phyloP scores from a whole-genome alignment of 441 rosid genomes.

The Populus hybrid region DNA sequence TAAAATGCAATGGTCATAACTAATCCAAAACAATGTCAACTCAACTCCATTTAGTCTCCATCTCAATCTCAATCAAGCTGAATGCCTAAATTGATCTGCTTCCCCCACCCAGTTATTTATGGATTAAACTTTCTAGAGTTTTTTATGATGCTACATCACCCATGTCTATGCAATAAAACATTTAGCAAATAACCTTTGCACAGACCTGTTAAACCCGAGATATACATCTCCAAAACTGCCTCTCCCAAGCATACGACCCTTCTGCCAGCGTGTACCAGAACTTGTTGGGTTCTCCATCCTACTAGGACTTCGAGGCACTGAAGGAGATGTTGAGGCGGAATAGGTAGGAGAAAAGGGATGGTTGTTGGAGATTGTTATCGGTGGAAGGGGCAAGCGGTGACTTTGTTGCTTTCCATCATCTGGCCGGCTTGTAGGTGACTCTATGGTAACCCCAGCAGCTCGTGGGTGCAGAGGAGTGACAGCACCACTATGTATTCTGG shows the following conservation, averaged over 20 bases:
- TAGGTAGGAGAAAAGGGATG: slow-evolving; percentile 68
- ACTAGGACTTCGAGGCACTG: slow-evolving; percentile 82
- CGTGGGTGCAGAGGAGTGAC: slow-evolving; percentile 87
- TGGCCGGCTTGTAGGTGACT: slow-evolving; percentile 56
- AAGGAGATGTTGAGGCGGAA: slow-evolving; percentile 77
- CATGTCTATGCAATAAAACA: background rate
- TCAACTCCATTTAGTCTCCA: background rate
- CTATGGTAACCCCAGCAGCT: slow-evolving; percentile 56
- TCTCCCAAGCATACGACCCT: slow-evolving; percentile 73
- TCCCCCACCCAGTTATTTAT: background rate
- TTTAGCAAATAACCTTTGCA: background rate
- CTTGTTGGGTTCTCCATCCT: slow-evolving; percentile 64
- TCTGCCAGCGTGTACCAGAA: slow-evolving; percentile 81
- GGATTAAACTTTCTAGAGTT: background rate
- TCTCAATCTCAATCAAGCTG: background rate
- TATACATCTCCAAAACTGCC: slow-evolving; percentile 91
- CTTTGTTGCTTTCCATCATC: slow-evolving; percentile 71
- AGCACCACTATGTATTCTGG: slow-evolving; percentile 87
- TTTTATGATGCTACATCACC: background rate
- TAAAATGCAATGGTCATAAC: background rate
- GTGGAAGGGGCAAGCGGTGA: slow-evolving; percentile 86
- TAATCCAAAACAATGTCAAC: background rate
- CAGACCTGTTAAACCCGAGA: slow-evolving; percentile 84
- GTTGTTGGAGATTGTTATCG: slow-evolving; percentile 54
- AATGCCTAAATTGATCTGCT: background rate